These are phyloP conservation scores for Metschnikowia anglica DNA, from an alignment of 805 yeast species.

Conservation along the genomic window DNA sequence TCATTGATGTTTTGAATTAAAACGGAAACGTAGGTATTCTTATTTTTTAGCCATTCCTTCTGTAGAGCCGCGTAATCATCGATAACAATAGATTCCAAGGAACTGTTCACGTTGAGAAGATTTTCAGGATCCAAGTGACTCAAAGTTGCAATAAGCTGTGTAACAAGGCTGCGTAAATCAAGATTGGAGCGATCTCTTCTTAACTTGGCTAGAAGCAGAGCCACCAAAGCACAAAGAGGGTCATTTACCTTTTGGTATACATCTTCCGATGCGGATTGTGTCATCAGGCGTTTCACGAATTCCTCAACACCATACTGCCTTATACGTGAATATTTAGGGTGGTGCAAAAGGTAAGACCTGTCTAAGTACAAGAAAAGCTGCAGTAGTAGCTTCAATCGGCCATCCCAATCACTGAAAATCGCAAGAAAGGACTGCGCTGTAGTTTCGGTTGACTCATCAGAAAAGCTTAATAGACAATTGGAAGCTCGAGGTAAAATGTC, in stretches of 20 bases:
- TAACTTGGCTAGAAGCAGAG: background rate
- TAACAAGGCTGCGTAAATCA: background rate
- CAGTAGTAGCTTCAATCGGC: slow-evolving; percentile 24
- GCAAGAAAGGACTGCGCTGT: slow-evolving; percentile 15
- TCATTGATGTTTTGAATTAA: slow-evolving; percentile 11
- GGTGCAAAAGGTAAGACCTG: slow-evolving; percentile 34
- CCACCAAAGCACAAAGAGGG: slow-evolving; percentile 1
- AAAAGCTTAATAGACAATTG: slow-evolving; percentile 2
- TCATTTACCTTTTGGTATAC: background rate
- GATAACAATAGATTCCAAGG: slow-evolving; percentile 15
- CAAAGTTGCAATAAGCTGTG: slow-evolving; percentile 2
- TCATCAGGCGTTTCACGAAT: slow-evolving; percentile 4
- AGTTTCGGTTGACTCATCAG: background rate
- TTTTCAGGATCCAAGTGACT: slow-evolving; percentile 19
- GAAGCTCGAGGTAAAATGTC: slow-evolving; percentile 14
- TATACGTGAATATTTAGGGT: slow-evolving; percentile 30
- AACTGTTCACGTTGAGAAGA: slow-evolving; percentile 15
- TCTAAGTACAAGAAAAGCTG: slow-evolving; percentile 39
- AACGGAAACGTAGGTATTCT: slow-evolving; percentile 13
- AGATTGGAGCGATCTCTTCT: background rate
- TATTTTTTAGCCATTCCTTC: slow-evolving; percentile 19
- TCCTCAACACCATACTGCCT: slow-evolving; percentile 24
- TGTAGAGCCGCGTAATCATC: slow-evolving; percentile 20
- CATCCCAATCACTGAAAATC: slow-evolving; percentile 26
- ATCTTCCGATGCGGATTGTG: background rate